Evolutionary conservation across 208 protist species (phyloP).

Genomic region (Trypanosoma avium): DNA sequence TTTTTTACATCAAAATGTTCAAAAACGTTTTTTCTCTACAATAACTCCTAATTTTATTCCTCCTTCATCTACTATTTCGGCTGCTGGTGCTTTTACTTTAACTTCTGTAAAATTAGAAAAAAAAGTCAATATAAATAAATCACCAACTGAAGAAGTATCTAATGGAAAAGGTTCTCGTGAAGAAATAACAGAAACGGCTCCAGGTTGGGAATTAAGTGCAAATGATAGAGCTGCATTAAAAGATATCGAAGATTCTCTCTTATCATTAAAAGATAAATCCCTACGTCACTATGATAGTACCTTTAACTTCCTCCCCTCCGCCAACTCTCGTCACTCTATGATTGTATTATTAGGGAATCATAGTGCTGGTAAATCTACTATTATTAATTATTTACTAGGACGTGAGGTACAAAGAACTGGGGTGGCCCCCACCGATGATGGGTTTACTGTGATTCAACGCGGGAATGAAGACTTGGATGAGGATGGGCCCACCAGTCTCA

Average conservation of each 20-base stretch:
- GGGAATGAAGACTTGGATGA: constrained; percentile 59
- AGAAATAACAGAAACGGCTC: background rate
- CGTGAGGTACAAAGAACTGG: constrained; percentile 80
- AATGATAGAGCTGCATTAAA: background rate
- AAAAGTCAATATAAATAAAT: background rate
- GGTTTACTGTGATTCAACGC: constrained; percentile 85
- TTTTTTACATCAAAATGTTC: too few relatives aligned
- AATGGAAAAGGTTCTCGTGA: background rate
- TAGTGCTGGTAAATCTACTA: constrained; percentile 89
- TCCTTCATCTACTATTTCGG: too few relatives aligned
- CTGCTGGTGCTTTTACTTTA: too few relatives aligned
- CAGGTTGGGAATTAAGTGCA: background rate
- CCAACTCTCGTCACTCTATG: constrained; percentile 59
- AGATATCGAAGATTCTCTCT: constrained; percentile 35
- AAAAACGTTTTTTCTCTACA: too few relatives aligned
- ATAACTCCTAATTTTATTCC: too few relatives aligned
- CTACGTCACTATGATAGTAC: constrained; percentile 37
- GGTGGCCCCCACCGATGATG: constrained; percentile 89
- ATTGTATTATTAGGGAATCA: constrained; percentile 92
- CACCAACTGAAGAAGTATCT: background rate
- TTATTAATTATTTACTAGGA: constrained; percentile 88
- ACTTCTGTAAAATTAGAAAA: too few relatives aligned
- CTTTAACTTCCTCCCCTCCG: constrained; percentile 41
- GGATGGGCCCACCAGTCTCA: constrained; percentile 77
- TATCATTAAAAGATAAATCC: constrained; percentile 26